These are phyloP conservation scores for Phlegmacium glaucopus DNA, from an alignment of 768 basidiomycete genomes.

Conservation along the genomic window DNA sequence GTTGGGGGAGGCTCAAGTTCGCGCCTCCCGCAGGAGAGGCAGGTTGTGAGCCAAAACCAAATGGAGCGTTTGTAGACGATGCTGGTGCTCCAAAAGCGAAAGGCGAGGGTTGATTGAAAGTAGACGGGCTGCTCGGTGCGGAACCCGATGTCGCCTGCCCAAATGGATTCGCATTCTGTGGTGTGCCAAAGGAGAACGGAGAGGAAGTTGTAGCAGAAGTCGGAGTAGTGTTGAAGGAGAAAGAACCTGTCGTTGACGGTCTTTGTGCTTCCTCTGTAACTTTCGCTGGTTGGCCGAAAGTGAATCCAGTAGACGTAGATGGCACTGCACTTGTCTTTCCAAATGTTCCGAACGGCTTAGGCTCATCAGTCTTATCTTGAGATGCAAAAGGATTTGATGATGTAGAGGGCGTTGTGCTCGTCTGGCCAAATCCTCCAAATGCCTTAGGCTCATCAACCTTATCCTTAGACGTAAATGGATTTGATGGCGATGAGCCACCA, in stretches of 20 bases:
- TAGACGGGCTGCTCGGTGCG: slow-evolving; percentile 56
- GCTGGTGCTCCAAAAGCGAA: slow-evolving; percentile 46
- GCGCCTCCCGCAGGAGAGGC: slow-evolving; percentile 49
- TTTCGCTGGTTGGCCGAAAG: slow-evolving; percentile 41
- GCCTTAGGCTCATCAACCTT: slow-evolving; percentile 44
- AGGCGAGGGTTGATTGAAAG: slow-evolving; percentile 44
- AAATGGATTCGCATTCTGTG: slow-evolving; percentile 37
- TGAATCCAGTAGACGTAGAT: slow-evolving; percentile 34
- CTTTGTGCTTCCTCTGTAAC: slow-evolving; percentile 35
- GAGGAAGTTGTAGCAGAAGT: slow-evolving; percentile 35
- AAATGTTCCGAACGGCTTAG: slow-evolving; percentile 47
- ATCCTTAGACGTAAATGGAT: slow-evolving; percentile 47
- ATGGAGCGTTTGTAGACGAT: slow-evolving; percentile 32
- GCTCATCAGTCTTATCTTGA: slow-evolving; percentile 45
- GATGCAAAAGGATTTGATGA: slow-evolving; percentile 46
- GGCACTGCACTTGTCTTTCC: slow-evolving; percentile 34
- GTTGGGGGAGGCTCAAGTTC: slow-evolving; percentile 34
- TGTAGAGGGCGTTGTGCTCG: slow-evolving; percentile 6
- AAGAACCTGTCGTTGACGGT: slow-evolving; percentile 39
- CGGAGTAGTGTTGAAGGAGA: slow-evolving; percentile 42
- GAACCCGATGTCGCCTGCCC: slow-evolving; percentile 40
- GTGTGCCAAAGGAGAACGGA: slow-evolving; percentile 43
- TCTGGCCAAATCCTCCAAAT: slow-evolving; percentile 48
- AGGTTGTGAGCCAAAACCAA: slow-evolving; percentile 57
- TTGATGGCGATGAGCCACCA: slow-evolving; percentile 31